Percentiles rank a stretch among this genome's conserved stretches.
phyloP scores from a whole-genome alignment of 495 filamentous ascomycete genomes.

The Pseudotulostoma volvatum region DNA sequence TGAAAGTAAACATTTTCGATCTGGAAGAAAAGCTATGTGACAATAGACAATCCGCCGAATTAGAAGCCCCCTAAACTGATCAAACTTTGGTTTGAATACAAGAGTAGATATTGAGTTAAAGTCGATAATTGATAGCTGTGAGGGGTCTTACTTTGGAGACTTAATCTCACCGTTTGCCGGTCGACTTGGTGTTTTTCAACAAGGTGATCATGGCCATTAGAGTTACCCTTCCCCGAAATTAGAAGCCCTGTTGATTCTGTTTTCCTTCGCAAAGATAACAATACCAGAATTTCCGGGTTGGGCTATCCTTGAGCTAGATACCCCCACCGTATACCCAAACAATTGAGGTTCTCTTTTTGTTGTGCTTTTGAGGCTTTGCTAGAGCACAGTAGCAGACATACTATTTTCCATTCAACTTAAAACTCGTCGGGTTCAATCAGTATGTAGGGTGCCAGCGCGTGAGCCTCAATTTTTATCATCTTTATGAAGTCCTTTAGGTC shows the following conservation, averaged over 20 bases:
- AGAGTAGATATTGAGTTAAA: background rate
- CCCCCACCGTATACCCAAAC: background rate
- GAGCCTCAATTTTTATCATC: too few species aligned
- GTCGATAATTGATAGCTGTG: background rate
- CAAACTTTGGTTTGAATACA: background rate
- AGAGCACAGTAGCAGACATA: background rate
- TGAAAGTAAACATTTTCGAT: background rate
- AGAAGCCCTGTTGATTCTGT: background rate
- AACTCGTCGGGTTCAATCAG: background rate
- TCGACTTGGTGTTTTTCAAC: background rate
- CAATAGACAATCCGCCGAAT: background rate
- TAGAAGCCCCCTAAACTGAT: background rate
- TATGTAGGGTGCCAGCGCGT: too few species aligned
- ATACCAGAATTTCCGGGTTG: background rate
- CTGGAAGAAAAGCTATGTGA: background rate
- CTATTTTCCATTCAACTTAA: background rate
- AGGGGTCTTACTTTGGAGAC: too few species aligned
- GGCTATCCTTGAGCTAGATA: background rate
- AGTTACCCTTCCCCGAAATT: background rate
- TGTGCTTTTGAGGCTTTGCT: background rate
- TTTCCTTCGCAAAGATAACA: background rate
- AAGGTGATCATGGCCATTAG: background rate
- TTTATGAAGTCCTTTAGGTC: too few species aligned
- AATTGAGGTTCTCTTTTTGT: background rate
- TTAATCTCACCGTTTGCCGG: too few species aligned